Conservation (phyloP, 106 monocot species). For the Platanthera zijinensis region DNA sequence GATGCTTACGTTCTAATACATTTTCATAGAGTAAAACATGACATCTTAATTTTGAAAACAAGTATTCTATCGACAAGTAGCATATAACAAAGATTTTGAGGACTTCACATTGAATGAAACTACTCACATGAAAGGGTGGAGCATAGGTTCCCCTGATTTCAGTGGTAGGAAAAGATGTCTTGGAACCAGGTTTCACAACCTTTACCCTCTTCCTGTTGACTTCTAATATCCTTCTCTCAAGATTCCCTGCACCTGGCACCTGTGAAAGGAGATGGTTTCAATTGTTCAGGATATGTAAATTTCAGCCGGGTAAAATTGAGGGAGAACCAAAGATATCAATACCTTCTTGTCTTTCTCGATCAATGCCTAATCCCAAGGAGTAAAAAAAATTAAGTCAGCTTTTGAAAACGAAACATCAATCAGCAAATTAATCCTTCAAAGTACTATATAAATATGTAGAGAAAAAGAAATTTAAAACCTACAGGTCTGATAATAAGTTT, state of each 20-base stretch:
- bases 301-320: not conserved
- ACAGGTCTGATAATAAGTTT: not conserved
- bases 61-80: too few species aligned
- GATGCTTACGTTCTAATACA: too few species aligned
- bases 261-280: conserved; percentile 20
- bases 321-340: conserved; percentile 3
- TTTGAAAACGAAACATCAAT: not conserved
- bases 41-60: too few species aligned
- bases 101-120: not conserved
- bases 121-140: conserved; percentile 90
- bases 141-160: conserved; percentile 85
- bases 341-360: conserved; percentile 88
- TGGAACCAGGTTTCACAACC: conserved; percentile 96
- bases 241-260: conserved; percentile 64
- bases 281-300: not conserved
- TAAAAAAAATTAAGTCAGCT: not conserved
- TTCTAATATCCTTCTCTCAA: conserved; percentile 84
- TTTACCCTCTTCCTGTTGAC: conserved; percentile 87
- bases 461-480: not conserved
- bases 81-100: not conserved
- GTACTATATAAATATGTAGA: not conserved
- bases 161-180: conserved; percentile 74
- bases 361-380: conserved; percentile 41
- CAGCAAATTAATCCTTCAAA: not conserved
- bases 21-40: too few species aligned